Conservation (phyloP, 371 early-diverging fungal species). For the Gilbertella persicaria region DNA sequence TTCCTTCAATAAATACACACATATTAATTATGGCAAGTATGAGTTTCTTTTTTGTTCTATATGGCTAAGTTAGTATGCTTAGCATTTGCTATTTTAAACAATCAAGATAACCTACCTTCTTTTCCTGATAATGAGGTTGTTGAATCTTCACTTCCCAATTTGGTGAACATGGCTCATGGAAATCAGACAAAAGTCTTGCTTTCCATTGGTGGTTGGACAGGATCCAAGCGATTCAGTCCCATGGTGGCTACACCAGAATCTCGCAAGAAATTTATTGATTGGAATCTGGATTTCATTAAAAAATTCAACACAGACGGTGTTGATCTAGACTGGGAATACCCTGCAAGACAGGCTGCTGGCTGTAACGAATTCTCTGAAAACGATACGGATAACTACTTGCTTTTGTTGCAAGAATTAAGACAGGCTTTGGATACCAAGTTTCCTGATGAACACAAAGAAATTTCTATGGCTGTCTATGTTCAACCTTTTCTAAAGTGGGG, state of each 20-base stretch:
- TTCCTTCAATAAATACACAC: conserved; percentile 54
- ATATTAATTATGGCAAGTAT: conserved; percentile 62
- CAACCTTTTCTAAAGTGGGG: conserved; percentile 57
- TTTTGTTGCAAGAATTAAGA: conserved; percentile 63
- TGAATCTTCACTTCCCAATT: conserved; percentile 38
- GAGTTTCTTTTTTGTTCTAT: neutral
- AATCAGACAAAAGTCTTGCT: conserved; percentile 64
- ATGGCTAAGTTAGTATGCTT: neutral
- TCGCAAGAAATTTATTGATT: conserved; percentile 60
- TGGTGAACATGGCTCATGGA: conserved; percentile 54
- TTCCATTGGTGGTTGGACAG: conserved; percentile 82
- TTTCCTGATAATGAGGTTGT: conserved; percentile 55
- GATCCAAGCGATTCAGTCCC: conserved; percentile 64
- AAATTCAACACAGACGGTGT: conserved; percentile 56
- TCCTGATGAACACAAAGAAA: conserved; percentile 55
- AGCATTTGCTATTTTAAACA: conserved; percentile 48
- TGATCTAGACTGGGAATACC: conserved; percentile 80
- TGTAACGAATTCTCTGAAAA: conserved; percentile 61
- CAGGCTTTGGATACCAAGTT: conserved; percentile 61
- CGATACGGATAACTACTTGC: conserved; percentile 57
- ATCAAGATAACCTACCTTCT: conserved; percentile 34
- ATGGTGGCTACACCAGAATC: conserved; percentile 46
- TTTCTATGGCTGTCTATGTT: conserved; percentile 74
- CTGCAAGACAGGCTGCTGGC: conserved; percentile 68
- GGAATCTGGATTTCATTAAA: conserved; percentile 51